These are phyloP conservation scores for Cladophialophora exuberans DNA, from an alignment of 2,329 filamentous ascomycete species.

Conservation along the genomic window DNA sequence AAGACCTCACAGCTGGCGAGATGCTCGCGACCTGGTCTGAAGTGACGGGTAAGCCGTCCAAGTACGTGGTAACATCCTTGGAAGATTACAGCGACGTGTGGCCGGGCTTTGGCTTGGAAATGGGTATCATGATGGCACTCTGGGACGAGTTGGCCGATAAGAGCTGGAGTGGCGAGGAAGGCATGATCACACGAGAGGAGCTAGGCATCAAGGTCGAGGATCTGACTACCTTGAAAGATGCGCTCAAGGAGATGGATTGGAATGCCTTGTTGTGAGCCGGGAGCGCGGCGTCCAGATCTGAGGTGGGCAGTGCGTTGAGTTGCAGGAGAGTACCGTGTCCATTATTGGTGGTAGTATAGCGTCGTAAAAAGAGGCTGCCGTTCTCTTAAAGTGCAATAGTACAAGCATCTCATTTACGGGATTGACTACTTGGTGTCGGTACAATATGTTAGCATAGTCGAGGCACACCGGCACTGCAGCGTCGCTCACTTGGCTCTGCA, in stretches of 20 bases:
- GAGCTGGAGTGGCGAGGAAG: constrained; percentile 36
- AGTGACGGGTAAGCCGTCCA: constrained; percentile 33
- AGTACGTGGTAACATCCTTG: constrained; percentile 35
- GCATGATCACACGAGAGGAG: constrained; percentile 34
- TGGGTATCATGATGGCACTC: constrained; percentile 37
- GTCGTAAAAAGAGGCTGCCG: too few relatives aligned
- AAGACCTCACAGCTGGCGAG: constrained; percentile 34
- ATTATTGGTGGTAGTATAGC: too few relatives aligned
- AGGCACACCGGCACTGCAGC: too few relatives aligned
- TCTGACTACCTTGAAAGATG: constrained; percentile 13
- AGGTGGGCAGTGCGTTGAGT: too few relatives aligned
- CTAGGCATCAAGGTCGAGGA: constrained; percentile 24
- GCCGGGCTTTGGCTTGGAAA: constrained; percentile 37
- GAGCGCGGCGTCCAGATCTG: too few relatives aligned
- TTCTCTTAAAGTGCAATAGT: too few relatives aligned
- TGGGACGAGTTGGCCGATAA: constrained; percentile 35
- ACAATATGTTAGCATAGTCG: too few relatives aligned
- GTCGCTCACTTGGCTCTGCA: too few relatives aligned
- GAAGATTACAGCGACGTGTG: constrained; percentile 38
- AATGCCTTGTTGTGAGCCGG: constrained; percentile 6
- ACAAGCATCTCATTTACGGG: too few relatives aligned
- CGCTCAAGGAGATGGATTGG: constrained; percentile 15
- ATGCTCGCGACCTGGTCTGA: constrained; percentile 39
- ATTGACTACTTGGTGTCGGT: too few relatives aligned
- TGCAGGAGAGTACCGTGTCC: too few relatives aligned